These are phyloP conservation scores for Tetrahymena elliotti DNA, from an alignment of 73 alveolate genomes.

Conservation along the genomic window DNA sequence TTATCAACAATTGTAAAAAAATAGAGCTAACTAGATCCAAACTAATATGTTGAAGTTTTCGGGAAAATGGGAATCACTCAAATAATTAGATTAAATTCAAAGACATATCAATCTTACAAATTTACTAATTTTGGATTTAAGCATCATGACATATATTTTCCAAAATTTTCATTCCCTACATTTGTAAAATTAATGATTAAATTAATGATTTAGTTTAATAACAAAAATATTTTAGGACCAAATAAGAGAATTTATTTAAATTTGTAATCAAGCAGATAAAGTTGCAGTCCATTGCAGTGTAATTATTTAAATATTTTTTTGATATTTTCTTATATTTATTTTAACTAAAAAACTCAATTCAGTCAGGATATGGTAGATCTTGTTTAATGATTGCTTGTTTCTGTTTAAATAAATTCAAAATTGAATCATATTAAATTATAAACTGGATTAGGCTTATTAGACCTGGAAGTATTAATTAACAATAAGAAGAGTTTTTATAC, in stretches of 20 bases:
- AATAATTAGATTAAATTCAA: background rate
- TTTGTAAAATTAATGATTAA: background rate
- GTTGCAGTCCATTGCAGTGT: background rate
- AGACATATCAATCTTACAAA: background rate
- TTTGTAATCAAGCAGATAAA: background rate
- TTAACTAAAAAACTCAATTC: background rate
- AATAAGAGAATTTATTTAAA: background rate
- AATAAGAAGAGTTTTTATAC: background rate
- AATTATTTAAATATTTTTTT: background rate
- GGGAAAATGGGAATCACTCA: background rate
- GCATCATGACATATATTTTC: background rate
- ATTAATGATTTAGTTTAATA: background rate
- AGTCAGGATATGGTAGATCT: background rate
- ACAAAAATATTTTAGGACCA: background rate
- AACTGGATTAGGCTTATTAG: background rate
- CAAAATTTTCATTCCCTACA: background rate
- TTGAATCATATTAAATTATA: background rate
- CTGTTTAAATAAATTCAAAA: background rate
- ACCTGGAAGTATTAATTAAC: background rate
- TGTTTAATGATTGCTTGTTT: background rate
- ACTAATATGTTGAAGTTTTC: background rate
- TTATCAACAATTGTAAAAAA: too few relatives aligned
- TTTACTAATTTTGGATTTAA: background rate
- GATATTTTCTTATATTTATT: background rate
- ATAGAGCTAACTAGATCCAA: background rate